These are phyloP conservation scores for Auriscalpium orientale DNA, from an alignment of 768 basidiomycete species.

Conservation along the genomic window DNA sequence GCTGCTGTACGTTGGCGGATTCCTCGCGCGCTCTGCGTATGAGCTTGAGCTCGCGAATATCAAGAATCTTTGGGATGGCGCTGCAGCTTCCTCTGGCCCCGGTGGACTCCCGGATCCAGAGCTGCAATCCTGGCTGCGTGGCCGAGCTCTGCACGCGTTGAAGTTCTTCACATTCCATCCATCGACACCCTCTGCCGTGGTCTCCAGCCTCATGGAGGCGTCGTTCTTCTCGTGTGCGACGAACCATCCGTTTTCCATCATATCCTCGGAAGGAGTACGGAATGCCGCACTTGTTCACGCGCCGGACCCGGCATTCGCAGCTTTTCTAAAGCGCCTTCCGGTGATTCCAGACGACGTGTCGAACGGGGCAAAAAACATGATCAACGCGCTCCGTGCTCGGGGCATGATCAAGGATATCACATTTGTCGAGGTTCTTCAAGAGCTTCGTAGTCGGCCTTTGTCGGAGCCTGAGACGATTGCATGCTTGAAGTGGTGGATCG, in stretches of 20 bases:
- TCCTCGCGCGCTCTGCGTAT: constrained; percentile 75
- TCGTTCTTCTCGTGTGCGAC: constrained; percentile 70
- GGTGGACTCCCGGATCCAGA: constrained; percentile 28
- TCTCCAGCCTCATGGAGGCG: constrained; percentile 61
- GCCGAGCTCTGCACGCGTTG: constrained; percentile 68
- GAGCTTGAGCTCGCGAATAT: constrained; percentile 70
- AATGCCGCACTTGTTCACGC: constrained; percentile 61
- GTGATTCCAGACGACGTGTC: constrained; percentile 59
- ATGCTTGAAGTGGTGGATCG: constrained; percentile 83
- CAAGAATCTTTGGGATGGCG: constrained; percentile 51
- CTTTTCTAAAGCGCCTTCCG: constrained; percentile 74
- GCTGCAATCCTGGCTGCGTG: constrained; percentile 42
- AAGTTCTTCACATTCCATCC: constrained; percentile 85
- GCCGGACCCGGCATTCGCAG: constrained; percentile 60
- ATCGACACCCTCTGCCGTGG: constrained; percentile 81
- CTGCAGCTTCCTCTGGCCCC: constrained; percentile 24
- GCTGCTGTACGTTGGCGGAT: constrained; percentile 76
- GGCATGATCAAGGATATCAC: constrained; percentile 67
- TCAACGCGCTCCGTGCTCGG: constrained; percentile 51
- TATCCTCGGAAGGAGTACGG: constrained; percentile 69
- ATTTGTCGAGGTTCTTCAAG: constrained; percentile 75
- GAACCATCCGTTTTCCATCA: constrained; percentile 50
- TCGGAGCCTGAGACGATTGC: constrained; percentile 65
- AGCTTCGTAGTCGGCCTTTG: constrained; percentile 67
- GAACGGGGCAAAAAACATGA: constrained; percentile 47